phyloP scores from a whole-genome alignment of 2,329 filamentous ascomycete genomes.

The Sporothrix dimorphospora region DNA sequence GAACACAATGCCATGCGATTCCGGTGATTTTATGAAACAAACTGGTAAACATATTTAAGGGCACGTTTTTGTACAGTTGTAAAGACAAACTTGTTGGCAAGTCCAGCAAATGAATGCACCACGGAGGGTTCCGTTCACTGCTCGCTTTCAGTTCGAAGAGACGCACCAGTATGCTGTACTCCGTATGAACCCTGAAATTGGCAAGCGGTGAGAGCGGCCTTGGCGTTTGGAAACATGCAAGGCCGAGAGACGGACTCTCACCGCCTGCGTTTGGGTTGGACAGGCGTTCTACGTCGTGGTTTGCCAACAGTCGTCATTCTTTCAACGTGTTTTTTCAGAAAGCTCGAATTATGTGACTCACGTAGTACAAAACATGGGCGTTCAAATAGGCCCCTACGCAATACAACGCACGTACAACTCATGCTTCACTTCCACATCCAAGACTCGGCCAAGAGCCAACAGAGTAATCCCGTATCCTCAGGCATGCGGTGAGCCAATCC shows the following conservation, averaged over 20 bases:
- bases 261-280: background rate
- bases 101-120: too few relatives aligned
- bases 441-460: background rate
- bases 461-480: background rate
- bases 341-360: background rate
- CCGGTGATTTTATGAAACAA: background rate
- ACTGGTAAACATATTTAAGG: background rate
- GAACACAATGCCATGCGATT: too few relatives aligned
- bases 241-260: background rate
- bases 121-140: too few relatives aligned
- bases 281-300: background rate
- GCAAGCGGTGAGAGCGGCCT: conserved; percentile 1
- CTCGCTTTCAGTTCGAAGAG: too few relatives aligned
- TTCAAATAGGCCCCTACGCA: background rate
- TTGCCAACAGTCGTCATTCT: background rate
- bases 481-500: conserved; percentile 12
- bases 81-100: too few relatives aligned
- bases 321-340: background rate
- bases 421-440: background rate
- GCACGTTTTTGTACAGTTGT: background rate
- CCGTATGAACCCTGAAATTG: background rate
- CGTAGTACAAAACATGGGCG: background rate
- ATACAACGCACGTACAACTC: background rate
- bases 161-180: too few relatives aligned
- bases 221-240: background rate